Evolutionary conservation across 1,139 yeast species (phyloP), one percentile per base, ranked within the genome.

Genomic region (Meyerozyma elateridarum): DNA sequence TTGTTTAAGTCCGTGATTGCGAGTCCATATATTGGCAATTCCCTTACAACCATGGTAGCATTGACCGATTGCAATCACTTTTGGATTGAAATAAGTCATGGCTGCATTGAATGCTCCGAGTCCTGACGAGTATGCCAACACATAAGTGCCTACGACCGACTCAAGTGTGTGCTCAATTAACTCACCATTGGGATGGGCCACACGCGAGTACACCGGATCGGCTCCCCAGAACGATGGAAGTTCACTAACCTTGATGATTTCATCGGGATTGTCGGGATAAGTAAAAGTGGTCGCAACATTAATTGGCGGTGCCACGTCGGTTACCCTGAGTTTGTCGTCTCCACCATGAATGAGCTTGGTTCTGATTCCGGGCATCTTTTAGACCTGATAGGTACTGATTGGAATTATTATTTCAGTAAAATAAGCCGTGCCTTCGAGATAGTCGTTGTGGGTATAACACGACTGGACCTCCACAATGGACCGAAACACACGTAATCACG

Each of bases 21-120:
- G 69, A 4, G 73, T 56, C 46, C 82, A 66, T 15, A 87, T 64
- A 20, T 76, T 64, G 8, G 83, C 72, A 34, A 85, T 76, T 4
- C 82, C 85, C 37, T 75, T 83, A 42, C 83, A 75, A 5, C 97
- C 97, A 49, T 85, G 95, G 54, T 89, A 89, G 4, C 89, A 85
- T 26, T 81, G 75, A 8, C 85, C 95, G 44, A 85, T 72, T 20
- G 85, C 81, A 13, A 89, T 59, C 16, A 70, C 69, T 47, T 81
- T 83, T 2, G 97, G 97, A 46, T 83, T 80, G 43, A 65, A 70
- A 44, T 79, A 70, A 22, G 80, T 73, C 52, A 89, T 59, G 9
- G 85, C 76, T 2, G 89, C 96, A 46, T 71, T 75, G 54, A 84
- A 85, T 0, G 96, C 94, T 33, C 85, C 67, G 26, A 87, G 58